Conservation (phyloP, 2,329 filamentous ascomycete genomes). For the Tolypocladium nubicola region DNA sequence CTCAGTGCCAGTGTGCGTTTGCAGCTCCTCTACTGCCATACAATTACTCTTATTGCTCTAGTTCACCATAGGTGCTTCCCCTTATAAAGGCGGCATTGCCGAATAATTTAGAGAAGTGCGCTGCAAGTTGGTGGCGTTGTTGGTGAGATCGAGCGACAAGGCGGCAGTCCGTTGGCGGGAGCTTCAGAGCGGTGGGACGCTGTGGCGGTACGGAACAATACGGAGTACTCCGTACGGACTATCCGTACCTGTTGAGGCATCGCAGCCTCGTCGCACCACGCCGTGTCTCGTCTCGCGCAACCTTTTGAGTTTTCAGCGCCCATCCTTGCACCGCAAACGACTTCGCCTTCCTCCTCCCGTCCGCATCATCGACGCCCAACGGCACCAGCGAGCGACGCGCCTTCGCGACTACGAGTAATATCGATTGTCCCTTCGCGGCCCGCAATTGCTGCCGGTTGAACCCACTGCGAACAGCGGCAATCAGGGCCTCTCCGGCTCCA, state of each 20-base stretch:
- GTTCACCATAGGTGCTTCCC: too few species aligned
- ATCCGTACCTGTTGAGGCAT: background rate
- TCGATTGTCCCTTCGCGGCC: background rate
- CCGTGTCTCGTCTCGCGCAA: background rate
- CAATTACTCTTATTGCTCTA: too few species aligned
- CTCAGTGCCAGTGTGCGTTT: background rate
- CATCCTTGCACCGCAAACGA: background rate
- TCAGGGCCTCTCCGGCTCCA: background rate
- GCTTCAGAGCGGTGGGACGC: background rate
- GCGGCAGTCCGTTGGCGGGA: background rate
- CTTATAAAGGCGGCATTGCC: background rate
- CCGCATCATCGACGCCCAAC: background rate
- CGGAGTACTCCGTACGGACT: background rate
- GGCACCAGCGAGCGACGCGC: background rate
- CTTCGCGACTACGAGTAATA: background rate
- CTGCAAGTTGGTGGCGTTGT: background rate
- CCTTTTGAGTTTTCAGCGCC: background rate
- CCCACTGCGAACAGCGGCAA: background rate
- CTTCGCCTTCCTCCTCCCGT: background rate
- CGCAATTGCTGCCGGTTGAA: background rate
- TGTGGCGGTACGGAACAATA: background rate
- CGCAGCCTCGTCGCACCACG: constrained; percentile 8
- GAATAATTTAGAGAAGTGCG: background rate
- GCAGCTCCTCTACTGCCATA: background rate
- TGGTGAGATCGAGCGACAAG: too few species aligned